phyloP scores from a whole-genome alignment of 2,329 filamentous ascomycete genomes.

The Lasiodiplodia hormozganensis region DNA sequence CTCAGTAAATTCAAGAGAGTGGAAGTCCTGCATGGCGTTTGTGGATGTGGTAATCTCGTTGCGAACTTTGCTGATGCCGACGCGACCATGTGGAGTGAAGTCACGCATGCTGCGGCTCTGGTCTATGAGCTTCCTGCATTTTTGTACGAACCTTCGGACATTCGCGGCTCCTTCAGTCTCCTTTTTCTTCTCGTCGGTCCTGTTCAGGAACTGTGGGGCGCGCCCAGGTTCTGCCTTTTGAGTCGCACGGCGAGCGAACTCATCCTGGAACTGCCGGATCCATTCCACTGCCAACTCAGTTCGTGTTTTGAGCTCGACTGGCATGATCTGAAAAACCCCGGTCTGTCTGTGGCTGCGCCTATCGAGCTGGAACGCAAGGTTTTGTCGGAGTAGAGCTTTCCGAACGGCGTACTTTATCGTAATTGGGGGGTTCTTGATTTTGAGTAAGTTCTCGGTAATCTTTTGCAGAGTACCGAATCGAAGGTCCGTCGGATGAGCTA shows the following conservation, averaged over 20 bases:
- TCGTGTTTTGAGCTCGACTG: slow-evolving; percentile 60
- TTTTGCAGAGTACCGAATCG: slow-evolving; percentile 56
- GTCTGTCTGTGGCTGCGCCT: slow-evolving; percentile 57
- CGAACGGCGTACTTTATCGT: slow-evolving; percentile 74
- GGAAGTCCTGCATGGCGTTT: slow-evolving; percentile 33
- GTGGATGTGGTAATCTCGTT: slow-evolving; percentile 34
- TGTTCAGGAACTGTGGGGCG: too few species aligned
- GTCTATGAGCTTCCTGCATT: slow-evolving; percentile 48
- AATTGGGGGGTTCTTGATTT: slow-evolving; percentile 48
- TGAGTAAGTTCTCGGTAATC: slow-evolving; percentile 53
- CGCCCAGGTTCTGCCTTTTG: background rate
- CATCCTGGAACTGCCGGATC: slow-evolving; percentile 63
- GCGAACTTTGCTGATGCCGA: slow-evolving; percentile 49
- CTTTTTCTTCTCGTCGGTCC: background rate
- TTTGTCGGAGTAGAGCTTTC: slow-evolving; percentile 65
- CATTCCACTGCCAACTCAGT: slow-evolving; percentile 59
- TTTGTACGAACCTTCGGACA: slow-evolving; percentile 50
- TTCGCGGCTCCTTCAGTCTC: slow-evolving; percentile 35
- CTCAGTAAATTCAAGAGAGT: slow-evolving; percentile 53
- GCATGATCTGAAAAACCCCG: slow-evolving; percentile 68
- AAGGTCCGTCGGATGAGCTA: slow-evolving; percentile 53
- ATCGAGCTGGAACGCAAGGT: slow-evolving; percentile 67
- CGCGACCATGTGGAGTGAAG: slow-evolving; percentile 39
- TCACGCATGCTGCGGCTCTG: slow-evolving; percentile 49
- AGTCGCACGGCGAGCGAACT: slow-evolving; percentile 42